phyloP scores from a whole-genome alignment of 306 rosid genomes.

The Luffa acutangula region DNA sequence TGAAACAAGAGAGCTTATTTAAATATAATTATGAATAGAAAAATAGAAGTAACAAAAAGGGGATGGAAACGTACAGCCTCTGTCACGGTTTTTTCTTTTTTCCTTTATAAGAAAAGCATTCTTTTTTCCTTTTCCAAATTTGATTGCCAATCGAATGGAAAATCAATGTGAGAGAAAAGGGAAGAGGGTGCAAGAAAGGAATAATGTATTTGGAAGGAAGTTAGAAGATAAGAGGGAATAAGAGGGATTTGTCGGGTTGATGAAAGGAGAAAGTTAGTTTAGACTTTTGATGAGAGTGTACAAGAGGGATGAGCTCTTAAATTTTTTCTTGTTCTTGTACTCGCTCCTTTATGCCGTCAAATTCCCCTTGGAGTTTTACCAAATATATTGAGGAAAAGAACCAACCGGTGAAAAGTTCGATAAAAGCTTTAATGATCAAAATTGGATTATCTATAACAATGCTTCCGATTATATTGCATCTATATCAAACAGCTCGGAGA shows the following conservation, averaged over 20 bases:
- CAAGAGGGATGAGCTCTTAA: neutral
- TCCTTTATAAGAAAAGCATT: neutral
- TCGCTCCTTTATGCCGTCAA: neutral
- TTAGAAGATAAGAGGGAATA: neutral
- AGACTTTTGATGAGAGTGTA: neutral
- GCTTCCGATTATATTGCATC: neutral
- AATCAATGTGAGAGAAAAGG: neutral
- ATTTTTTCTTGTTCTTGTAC: neutral
- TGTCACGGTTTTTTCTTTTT: neutral
- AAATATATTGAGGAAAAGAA: neutral
- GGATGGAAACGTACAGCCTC: too few relatives aligned
- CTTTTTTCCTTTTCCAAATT: neutral
- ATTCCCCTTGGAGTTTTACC: neutral
- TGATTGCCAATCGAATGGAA: neutral
- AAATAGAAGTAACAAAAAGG: too few relatives aligned
- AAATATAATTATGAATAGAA: neutral
- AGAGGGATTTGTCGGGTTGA: neutral
- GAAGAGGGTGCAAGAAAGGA: neutral
- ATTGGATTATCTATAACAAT: neutral
- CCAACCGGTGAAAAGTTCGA: neutral
- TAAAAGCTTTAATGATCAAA: neutral
- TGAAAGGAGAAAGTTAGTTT: neutral
- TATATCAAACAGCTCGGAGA: neutral
- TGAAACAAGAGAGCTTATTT: too few relatives aligned
- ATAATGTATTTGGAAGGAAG: neutral